Conservation (phyloP, 75 land plant species). For the Cryptomeria japonica region DNA sequence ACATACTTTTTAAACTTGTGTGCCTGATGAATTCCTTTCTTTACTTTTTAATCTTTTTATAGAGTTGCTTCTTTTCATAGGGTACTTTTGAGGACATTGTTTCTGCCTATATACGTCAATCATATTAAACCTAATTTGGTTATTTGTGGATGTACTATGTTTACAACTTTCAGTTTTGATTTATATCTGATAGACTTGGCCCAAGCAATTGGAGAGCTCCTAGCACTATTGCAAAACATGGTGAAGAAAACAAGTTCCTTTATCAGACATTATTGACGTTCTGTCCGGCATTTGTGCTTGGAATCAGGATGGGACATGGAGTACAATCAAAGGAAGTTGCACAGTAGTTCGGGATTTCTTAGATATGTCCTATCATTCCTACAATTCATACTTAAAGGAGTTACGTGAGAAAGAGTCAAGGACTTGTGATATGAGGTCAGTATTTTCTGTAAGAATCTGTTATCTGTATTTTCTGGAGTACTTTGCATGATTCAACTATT, state of each 20-base stretch:
- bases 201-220: not conserved
- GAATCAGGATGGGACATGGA: constrained; percentile 80
- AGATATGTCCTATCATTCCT: constrained; percentile 70
- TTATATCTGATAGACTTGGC: not conserved
- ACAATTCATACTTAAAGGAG: constrained; percentile 51
- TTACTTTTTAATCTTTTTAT: not conserved
- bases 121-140: not conserved
- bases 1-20: not conserved
- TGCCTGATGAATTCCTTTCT: not conserved
- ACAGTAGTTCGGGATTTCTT: constrained; percentile 78
- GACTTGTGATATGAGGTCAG: constrained; percentile 59
- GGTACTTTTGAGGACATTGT: not conserved
- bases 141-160: not conserved
- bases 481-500: not conserved
- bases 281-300: not conserved
- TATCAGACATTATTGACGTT: not conserved
- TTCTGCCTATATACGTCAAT: not conserved
- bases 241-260: not conserved
- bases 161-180: not conserved
- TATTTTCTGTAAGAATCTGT: not conserved
- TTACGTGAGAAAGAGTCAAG: constrained; percentile 50
- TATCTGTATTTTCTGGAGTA: not conserved
- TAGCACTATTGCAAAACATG: not conserved
- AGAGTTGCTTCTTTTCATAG: not conserved
- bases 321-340: constrained; percentile 81